Conservation (phyloP, 768 basidiomycete species). For the Boletus rubroflammeus region DNA sequence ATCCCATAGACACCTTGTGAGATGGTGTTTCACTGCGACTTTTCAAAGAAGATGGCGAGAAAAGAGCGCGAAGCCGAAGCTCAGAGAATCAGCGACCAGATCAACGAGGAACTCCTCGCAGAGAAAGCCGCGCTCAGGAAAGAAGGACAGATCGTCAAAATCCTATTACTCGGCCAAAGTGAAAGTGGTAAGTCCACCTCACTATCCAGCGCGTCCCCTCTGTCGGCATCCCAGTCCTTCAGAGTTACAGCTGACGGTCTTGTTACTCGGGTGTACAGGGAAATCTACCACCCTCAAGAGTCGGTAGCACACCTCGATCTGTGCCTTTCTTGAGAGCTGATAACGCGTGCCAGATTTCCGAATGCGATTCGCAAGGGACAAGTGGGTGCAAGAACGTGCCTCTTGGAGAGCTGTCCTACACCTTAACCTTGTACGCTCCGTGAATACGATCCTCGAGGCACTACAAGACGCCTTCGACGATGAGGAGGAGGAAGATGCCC, state of each 20-base stretch:
- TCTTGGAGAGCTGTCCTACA: conserved; percentile 78
- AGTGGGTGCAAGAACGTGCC: conserved; percentile 66
- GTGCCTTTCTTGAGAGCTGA: conserved; percentile 1
- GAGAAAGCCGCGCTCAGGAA: conserved; percentile 44
- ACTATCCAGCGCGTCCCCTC: background rate
- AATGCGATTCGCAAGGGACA: conserved; percentile 57
- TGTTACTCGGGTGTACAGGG: conserved; percentile 35
- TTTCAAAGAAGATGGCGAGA: conserved; percentile 40
- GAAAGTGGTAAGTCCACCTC: conserved; percentile 52
- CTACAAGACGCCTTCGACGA: conserved; percentile 52
- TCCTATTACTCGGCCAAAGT: conserved; percentile 62
- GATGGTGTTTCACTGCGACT: conserved; percentile 31
- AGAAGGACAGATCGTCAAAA: conserved; percentile 48
- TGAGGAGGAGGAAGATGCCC: conserved; percentile 28
- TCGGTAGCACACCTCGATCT: conserved; percentile 27
- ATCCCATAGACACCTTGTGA: background rate
- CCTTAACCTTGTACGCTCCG: conserved; percentile 72
- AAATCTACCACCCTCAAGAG: conserved; percentile 71
- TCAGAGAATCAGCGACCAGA: conserved; percentile 54
- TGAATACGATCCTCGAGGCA: conserved; percentile 61
- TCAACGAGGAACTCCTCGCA: conserved; percentile 56
- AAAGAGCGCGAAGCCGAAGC: conserved; percentile 53
- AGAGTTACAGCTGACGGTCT: background rate
- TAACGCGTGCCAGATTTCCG: conserved; percentile 54
- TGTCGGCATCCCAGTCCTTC: background rate